Evolutionary conservation across 805 yeast species (phyloP), one percentile per base, ranked within the genome.

Genomic region (Lipomyces oligophaga): DNA sequence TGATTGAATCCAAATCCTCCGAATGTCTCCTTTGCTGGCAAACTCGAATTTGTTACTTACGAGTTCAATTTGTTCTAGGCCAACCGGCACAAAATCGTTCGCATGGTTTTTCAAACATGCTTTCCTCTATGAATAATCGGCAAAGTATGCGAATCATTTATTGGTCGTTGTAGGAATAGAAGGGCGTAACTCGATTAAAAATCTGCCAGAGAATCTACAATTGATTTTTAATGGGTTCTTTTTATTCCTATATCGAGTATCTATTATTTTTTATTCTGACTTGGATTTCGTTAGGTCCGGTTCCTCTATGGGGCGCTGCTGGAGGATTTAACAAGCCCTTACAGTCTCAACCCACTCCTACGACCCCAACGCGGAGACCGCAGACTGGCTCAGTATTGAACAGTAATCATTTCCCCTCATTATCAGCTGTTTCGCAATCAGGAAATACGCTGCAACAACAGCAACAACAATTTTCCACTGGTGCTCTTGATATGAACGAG

Each of bases 281-380:
- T n/a, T n/a, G n/a, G n/a, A n/a, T n/a, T n/a, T 15, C 18, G 10
- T 18, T 34, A 49, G 54, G 44, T 3, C 47, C 35, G 19, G 41
- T 43, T 13, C 54, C 53, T 24, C 16, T 49, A 27, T 49, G 54
- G 54, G 54, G 54, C n/a, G 33, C n/a, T n/a, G n/a, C 34, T 5
- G 46, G 46, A 16, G 36, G 28, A n/a, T 37, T 48, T 27, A 46
- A 43, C 18, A 49, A 45, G 13, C 32, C 55, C 13, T 15, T 35
- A 16, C 41, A 16, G 31, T 24, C 35, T 13, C 41, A 40, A 28
- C 48, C 38, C 18, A 31, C 6, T 3, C 15, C 45, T 18, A 28
- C 34, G 13, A 35, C 46, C 2, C n/a, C 46, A 2, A 31, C 27
- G 10, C 15, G 26, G 11, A 31, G 42, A 30, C 34, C 43, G 11